Evolutionary conservation across 805 yeast species (phyloP), one percentile per base, ranked within the genome.

Genomic region (Wickerhamiella bombiphila): DNA sequence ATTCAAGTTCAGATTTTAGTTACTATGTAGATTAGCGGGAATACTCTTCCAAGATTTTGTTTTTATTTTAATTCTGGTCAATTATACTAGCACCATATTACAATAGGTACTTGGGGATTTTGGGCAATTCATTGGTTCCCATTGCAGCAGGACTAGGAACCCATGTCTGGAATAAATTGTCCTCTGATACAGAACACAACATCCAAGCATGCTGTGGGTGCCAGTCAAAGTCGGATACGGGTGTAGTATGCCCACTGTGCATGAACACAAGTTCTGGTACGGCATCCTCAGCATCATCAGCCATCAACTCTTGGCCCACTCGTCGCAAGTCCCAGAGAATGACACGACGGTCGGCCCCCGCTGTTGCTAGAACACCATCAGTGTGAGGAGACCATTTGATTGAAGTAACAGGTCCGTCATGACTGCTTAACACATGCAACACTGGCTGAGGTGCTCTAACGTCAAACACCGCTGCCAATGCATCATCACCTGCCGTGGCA

Each of bases 261-360:
- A 83, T 79, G 85, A 82, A 79, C 49, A 82, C 63, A 25, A 83
- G 59, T 55, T 83, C 95, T 3, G 94, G 88, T 20, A 79, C 79
- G 29, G 93, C 95, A 51, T 83, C 95, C 46, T 80, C 93, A 22
- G 83, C 80, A 53, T 83, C 94, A 47, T 82, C 94, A 47, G 74
- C 85, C 11, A 67, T 68, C 55, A 81, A 93, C 52, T 82, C 94
- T 44, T 75, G 80, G 3, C 95, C 95, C 26, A 83, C 76, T 47
- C 71, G 74, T 34, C 65, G 61, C 40, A 82, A 61, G 53, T 83
- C 93, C 94, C 94, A 82, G 3, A 83, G 47, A 25, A 81, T 74
- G 13, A 80, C 70, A 41, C 93, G 64, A 44, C 91, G 66, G 53
- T 83, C 94, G 43, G 71, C 71, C 3, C 85, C 80, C 2, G 51